Conservation (phyloP, 108 stramenopile genomes). For the Epipyxis sp. region DNA sequence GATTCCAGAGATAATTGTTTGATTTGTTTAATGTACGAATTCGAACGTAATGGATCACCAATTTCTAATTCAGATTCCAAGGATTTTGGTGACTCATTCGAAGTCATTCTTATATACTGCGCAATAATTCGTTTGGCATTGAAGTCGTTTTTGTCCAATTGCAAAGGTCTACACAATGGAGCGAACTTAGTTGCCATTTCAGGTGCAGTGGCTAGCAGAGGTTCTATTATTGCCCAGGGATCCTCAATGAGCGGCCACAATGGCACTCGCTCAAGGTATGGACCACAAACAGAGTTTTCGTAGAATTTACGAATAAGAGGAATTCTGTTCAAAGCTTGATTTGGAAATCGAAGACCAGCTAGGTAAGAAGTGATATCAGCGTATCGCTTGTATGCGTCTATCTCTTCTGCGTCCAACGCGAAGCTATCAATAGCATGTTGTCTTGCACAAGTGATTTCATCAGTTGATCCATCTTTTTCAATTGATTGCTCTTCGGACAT, state of each 20-base stretch:
- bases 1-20: not conserved
- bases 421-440: not conserved
- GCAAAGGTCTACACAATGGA: slow-evolving; percentile 12
- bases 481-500: not conserved
- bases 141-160: slow-evolving; percentile 4
- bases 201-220: not conserved
- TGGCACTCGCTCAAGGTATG: not conserved
- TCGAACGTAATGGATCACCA: not conserved
- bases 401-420: not conserved
- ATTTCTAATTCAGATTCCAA: not conserved
- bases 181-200: not conserved
- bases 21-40: not conserved
- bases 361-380: not conserved
- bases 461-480: not conserved
- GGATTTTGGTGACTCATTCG: no score
- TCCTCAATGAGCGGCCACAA: not conserved
- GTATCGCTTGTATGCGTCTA: not conserved
- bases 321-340: not conserved
- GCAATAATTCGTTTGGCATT: not conserved
- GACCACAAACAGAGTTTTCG: not conserved
- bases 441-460: not conserved
- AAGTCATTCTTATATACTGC: no score
- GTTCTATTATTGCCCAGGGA: not conserved
- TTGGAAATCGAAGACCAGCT: not conserved
- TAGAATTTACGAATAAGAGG: not conserved